These are phyloP conservation scores for Lipomyces starkeyi DNA, from an alignment of 805 yeast genomes.

Conservation along the genomic window DNA sequence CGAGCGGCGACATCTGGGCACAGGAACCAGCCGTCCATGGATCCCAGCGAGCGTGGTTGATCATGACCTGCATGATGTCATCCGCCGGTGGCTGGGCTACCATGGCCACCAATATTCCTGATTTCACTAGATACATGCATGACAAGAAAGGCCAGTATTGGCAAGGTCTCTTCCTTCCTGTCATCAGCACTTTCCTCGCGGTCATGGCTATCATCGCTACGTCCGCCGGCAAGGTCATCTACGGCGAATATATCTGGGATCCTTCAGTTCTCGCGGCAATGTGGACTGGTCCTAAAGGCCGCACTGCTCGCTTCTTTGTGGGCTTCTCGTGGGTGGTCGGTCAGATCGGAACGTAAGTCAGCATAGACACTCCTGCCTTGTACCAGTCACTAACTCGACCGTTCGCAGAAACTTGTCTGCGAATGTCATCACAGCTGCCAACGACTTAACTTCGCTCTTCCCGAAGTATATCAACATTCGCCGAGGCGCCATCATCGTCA, in stretches of 20 bases:
- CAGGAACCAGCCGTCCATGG: conserved; percentile 38
- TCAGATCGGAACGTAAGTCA: conserved; percentile 34
- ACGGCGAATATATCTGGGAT: conserved; percentile 37
- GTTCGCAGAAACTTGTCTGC: conserved; percentile 49
- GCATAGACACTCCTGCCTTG: too few relatives aligned
- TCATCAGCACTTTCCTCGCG: conserved; percentile 34
- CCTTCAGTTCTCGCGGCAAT: conserved; percentile 30
- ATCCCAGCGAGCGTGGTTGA: conserved; percentile 37
- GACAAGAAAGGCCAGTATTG: conserved; percentile 31
- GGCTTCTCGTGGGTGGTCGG: conserved; percentile 37
- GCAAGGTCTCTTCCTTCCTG: conserved; percentile 36
- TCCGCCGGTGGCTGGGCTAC: conserved; percentile 44
- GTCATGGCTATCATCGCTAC: conserved; percentile 33
- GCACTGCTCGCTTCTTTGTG: conserved; percentile 34
- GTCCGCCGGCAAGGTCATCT: conserved; percentile 32
- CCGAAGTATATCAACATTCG: conserved; percentile 65
- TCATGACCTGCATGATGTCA: conserved; percentile 39
- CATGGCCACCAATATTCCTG: conserved; percentile 41
- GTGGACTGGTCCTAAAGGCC: conserved; percentile 35
- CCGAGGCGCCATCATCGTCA: conserved; percentile 52
- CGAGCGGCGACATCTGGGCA: conserved; percentile 31
- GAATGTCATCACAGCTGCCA: conserved; percentile 65
- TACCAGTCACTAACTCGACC: background rate
- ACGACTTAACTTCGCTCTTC: conserved; percentile 61
- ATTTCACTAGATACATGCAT: conserved; percentile 36